Conservation (phyloP, 192 early-diverging fungal species). For the Spizellomyces punctatus region DNA sequence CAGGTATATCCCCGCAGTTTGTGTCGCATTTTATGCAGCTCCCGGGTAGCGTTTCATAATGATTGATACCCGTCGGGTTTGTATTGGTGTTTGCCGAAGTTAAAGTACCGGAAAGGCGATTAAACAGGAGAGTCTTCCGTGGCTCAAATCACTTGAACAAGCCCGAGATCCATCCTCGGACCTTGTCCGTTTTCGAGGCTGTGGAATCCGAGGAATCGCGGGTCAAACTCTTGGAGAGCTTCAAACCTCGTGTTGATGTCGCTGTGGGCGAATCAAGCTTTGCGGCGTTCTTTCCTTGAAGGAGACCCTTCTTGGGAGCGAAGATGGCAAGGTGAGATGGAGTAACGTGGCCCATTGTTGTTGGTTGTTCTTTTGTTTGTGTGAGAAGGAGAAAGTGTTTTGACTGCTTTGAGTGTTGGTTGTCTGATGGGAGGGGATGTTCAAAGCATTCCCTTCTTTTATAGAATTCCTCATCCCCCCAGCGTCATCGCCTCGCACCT, state of each 20-base stretch:
- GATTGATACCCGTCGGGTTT: no score
- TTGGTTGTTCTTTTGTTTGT: slow-evolving; percentile 3
- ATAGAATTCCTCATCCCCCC: no score
- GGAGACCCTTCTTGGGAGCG: slow-evolving; percentile 18
- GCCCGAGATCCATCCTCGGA: slow-evolving; percentile 8
- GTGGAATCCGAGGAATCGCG: slow-evolving; percentile 15
- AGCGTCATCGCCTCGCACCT: no score
- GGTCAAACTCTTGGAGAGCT: slow-evolving; percentile 19
- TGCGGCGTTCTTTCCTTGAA: slow-evolving; percentile 28
- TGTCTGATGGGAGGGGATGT: no score
- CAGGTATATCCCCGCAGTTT: no score
- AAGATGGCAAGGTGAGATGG: slow-evolving; percentile 25
- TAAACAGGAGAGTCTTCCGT: no score
- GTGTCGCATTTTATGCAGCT: no score
- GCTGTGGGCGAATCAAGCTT: slow-evolving; percentile 8
- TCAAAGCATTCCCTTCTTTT: no score
- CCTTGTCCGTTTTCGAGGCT: slow-evolving; percentile 1
- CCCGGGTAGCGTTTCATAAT: no score
- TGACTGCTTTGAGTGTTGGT: no score
- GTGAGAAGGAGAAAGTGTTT: not conserved
- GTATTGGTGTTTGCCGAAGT: no score
- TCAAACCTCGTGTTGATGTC: not conserved
- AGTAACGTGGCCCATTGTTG: slow-evolving; percentile 19
- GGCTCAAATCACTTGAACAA: not conserved
- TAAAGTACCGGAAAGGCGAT: no score